Conservation (phyloP, 1,284 basidiomycete genomes). For the Cutaneotrichosporon dermatis region DNA sequence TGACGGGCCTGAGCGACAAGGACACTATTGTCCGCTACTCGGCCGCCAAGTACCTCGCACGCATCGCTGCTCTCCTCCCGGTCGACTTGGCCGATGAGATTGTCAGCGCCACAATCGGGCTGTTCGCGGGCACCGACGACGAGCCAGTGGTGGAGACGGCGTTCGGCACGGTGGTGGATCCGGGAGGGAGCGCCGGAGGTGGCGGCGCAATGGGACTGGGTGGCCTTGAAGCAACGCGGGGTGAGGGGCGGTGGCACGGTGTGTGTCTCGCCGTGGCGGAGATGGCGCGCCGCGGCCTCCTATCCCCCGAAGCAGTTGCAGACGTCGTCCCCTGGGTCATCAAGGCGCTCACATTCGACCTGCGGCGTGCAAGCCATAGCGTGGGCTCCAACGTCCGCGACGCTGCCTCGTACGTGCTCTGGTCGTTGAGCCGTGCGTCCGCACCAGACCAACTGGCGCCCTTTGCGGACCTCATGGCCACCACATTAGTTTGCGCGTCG, state of each 20-base stretch:
- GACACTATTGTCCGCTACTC: slow-evolving; percentile 95
- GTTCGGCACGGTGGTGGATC: slow-evolving; percentile 41
- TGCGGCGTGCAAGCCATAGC: slow-evolving; percentile 84
- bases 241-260: slow-evolving; percentile 92
- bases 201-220: slow-evolving; percentile 55
- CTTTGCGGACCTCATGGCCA: slow-evolving; percentile 64
- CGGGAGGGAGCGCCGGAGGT: slow-evolving; percentile 58
- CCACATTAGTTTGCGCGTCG: slow-evolving; percentile 68
- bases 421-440: slow-evolving; percentile 84
- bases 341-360: slow-evolving; percentile 87
- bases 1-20: slow-evolving; percentile 78
- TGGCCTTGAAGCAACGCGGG: slow-evolving; percentile 60
- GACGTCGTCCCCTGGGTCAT: slow-evolving; percentile 70
- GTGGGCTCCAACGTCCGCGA: slow-evolving; percentile 93
- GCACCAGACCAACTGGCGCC: slow-evolving; percentile 59
- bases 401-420: slow-evolving; percentile 88
- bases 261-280: slow-evolving; percentile 89
- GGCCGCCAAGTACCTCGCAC: slow-evolving; percentile 85
- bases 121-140: slow-evolving; percentile 55
- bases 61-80: slow-evolving; percentile 77
- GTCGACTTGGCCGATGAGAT: slow-evolving; percentile 71
- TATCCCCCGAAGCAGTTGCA: slow-evolving; percentile 58
- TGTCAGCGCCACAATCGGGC: slow-evolving; percentile 67
- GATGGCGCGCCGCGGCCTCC: slow-evolving; percentile 74
- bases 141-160: slow-evolving; percentile 40